phyloP scores from a whole-genome alignment of 192 early-diverging fungal species.

The Cladochytrium replicatum region DNA sequence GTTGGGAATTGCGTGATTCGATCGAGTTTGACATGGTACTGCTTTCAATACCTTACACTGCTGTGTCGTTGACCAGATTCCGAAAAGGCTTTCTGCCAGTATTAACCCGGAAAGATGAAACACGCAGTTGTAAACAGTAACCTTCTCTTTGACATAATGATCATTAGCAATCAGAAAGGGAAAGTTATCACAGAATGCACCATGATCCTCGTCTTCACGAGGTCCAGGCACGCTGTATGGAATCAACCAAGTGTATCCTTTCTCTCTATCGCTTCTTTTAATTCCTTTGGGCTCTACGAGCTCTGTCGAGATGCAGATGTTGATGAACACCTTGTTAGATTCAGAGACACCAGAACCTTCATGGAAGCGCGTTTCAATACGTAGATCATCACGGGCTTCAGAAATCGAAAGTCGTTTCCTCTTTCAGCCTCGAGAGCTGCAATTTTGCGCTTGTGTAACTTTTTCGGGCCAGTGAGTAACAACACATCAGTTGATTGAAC shows the following conservation, averaged over 20 bases:
- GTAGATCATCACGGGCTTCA: conserved; percentile 35
- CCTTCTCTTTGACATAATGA: conserved; percentile 26
- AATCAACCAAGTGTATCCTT: conserved; percentile 35
- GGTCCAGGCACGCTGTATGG: conserved; percentile 37
- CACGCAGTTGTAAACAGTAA: conserved; percentile 44
- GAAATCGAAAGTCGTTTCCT: conserved; percentile 38
- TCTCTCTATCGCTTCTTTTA: background rate
- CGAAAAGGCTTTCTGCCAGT: conserved; percentile 20
- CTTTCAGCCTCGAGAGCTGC: conserved; percentile 35
- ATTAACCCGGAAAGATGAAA: conserved; percentile 41
- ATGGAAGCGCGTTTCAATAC: conserved; percentile 31
- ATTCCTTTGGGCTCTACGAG: conserved; percentile 18
- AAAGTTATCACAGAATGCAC: conserved; percentile 11
- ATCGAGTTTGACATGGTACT: conserved; percentile 29
- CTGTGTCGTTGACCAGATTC: conserved; percentile 29
- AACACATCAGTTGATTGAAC: background rate
- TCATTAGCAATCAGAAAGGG: background rate
- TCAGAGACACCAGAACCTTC: background rate
- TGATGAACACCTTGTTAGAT: conserved; percentile 41
- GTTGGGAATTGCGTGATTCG: conserved; percentile 8
- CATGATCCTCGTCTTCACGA: conserved; percentile 38
- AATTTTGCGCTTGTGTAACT: conserved; percentile 38
- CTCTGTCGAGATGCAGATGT: conserved; percentile 38
- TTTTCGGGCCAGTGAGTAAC: background rate
- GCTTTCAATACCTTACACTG: conserved; percentile 41